These are phyloP conservation scores for Mortierella sp. DNA, from an alignment of 371 early-diverging fungal genomes.

Conservation along the genomic window DNA sequence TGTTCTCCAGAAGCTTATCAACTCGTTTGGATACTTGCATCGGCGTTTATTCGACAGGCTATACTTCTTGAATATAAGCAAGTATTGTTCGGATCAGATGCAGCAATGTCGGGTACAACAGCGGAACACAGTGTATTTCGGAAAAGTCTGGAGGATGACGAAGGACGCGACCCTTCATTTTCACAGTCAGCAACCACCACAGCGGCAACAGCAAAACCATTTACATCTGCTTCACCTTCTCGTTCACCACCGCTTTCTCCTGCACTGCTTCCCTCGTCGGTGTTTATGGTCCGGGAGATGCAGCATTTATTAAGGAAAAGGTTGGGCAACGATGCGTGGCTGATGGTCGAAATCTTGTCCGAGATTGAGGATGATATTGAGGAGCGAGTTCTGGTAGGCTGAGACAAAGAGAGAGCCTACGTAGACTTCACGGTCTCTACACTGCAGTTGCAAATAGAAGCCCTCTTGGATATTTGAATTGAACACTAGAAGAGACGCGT, in stretches of 20 bases:
- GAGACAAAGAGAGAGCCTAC: background rate
- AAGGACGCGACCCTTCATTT: background rate
- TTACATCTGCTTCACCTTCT: background rate
- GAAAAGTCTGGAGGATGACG: too few relatives aligned
- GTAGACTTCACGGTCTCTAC: too few relatives aligned
- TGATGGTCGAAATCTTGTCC: constrained; percentile 32
- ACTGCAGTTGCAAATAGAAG: too few relatives aligned
- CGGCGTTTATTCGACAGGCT: constrained; percentile 20
- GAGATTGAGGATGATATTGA: constrained; percentile 32
- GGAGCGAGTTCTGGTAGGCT: background rate
- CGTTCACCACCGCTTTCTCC: constrained; percentile 6
- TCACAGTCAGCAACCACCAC: too few relatives aligned
- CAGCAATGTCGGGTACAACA: background rate
- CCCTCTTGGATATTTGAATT: too few relatives aligned
- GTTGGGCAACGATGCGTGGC: constrained; percentile 22
- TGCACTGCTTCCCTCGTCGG: background rate
- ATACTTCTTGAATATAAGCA: background rate
- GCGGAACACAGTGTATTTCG: too few relatives aligned
- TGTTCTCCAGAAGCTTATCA: constrained; percentile 49
- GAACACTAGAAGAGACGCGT: too few relatives aligned
- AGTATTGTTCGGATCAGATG: background rate
- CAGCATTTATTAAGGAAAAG: constrained; percentile 3
- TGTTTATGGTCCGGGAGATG: constrained; percentile 11
- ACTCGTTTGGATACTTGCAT: constrained; percentile 37
- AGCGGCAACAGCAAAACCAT: background rate